A percentile compares a stretch with the other conserved stretches of the same genome.
Conservation (phyloP, 306 rosid genomes). For the Quercus alba region DNA sequence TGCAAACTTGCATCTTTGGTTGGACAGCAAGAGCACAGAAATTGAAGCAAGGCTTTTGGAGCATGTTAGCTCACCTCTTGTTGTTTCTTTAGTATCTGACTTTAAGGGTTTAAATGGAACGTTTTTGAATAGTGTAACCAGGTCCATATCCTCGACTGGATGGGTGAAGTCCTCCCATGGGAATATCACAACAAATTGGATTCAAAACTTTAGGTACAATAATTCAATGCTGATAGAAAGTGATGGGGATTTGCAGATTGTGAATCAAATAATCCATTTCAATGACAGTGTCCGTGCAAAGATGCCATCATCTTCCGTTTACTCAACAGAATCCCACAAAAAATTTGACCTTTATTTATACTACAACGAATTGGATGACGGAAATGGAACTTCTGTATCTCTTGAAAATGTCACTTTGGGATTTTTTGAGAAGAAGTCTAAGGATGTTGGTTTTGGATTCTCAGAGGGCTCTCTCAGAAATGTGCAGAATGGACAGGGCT, state of each 20-base stretch:
- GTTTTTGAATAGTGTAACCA: conserved; percentile 47
- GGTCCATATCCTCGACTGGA: conserved; percentile 59
- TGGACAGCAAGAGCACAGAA: conserved; percentile 51
- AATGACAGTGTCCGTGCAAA: conserved; percentile 37
- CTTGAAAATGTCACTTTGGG: conserved; percentile 54
- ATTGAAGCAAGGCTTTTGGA: conserved; percentile 54
- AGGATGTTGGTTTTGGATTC: conserved; percentile 23
- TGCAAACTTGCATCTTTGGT: conserved; percentile 91
- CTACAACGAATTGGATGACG: conserved; percentile 31
- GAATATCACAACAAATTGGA: conserved; percentile 51
- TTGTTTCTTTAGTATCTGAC: conserved; percentile 35
- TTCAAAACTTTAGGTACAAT: conserved; percentile 49
- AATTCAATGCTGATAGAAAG: conserved; percentile 54
- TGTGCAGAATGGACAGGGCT: conserved; percentile 67
- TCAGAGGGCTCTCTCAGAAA: conserved; percentile 54
- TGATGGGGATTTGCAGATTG: conserved; percentile 50
- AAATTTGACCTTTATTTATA: conserved; percentile 44
- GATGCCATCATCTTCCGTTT: conserved; percentile 22
- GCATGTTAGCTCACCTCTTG: conserved; percentile 43
- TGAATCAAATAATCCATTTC: conserved; percentile 55
- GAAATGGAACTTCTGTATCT: conserved; percentile 22
- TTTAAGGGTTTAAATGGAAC: conserved; percentile 66
- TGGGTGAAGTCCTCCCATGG: conserved; percentile 79
- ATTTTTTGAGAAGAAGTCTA: conserved; percentile 40
- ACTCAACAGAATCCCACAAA: conserved; percentile 36